Percentiles rank a stretch among this genome's conserved stretches.
These are phyloP conservation scores for Leishmania major DNA, from an alignment of 208 protist species.

Conservation along the genomic window DNA sequence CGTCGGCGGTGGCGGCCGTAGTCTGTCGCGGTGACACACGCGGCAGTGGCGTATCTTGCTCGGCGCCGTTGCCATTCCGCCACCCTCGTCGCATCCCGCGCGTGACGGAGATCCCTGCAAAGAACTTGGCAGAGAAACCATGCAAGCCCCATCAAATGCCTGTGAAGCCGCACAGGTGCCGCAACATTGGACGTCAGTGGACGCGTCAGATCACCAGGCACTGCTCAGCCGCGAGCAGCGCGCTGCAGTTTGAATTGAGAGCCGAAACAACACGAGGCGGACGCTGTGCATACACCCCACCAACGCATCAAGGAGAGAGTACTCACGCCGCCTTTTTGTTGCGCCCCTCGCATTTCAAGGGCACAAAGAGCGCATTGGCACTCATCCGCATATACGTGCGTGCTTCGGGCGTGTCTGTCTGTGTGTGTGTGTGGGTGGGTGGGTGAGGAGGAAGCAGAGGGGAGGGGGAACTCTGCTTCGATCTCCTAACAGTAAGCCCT, in stretches of 20 bases:
- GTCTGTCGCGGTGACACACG: no score
- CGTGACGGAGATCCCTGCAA: neutral
- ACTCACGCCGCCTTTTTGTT: no score
- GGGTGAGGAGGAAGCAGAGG: neutral
- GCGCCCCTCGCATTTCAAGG: neutral
- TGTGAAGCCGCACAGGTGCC: constrained; percentile 5
- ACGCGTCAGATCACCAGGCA: no score
- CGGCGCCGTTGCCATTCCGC: constrained; percentile 14
- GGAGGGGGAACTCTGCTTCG: neutral
- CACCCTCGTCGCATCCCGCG: neutral
- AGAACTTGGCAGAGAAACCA: constrained; percentile 5
- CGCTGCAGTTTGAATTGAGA: neutral
- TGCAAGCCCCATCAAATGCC: neutral
- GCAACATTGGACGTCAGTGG: no score
- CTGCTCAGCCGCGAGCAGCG: neutral
- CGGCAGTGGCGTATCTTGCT: constrained; percentile 7
- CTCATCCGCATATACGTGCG: neutral
- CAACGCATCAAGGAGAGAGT: neutral
- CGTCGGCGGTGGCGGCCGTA: neutral
- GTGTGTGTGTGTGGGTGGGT: neutral
- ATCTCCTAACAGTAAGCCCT: neutral
- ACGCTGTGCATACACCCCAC: neutral
- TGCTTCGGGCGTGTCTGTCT: neutral
- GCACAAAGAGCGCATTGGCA: neutral
- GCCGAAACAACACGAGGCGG: neutral